phyloP scores from a whole-genome alignment of 768 basidiomycete genomes.

The Naganishia vaughanmartiniae region DNA sequence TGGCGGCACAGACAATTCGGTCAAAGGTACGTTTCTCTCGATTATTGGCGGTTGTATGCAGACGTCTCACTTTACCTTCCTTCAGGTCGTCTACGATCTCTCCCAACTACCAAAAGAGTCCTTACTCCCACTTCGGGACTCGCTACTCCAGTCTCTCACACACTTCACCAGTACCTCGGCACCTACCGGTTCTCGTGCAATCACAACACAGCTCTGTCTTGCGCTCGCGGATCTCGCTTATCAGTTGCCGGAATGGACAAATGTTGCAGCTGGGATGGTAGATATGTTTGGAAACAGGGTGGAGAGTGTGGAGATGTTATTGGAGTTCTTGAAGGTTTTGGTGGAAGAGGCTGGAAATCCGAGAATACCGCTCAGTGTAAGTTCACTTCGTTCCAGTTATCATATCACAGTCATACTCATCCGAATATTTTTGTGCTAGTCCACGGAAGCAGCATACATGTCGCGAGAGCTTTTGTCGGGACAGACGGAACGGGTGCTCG shows the following conservation, averaged over 20 bases:
- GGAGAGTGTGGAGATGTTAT: conserved; percentile 71
- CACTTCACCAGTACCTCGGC: conserved; percentile 56
- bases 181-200: conserved; percentile 71
- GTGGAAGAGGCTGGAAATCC: conserved; percentile 86
- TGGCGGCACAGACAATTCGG: conserved; percentile 94
- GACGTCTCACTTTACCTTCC: conserved; percentile 38
- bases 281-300: conserved; percentile 81
- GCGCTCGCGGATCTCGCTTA: conserved; percentile 86
- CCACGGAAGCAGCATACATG: conserved; percentile 16
- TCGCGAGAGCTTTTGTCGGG: conserved; percentile 22
- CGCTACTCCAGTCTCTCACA: conserved; percentile 72
- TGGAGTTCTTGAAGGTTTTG: conserved; percentile 85
- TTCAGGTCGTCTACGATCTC: conserved; percentile 90
- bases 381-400: conserved; percentile 46
- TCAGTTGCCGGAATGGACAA: conserved; percentile 80
- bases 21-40: conserved; percentile 67
- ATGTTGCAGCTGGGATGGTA: conserved; percentile 76
- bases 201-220: conserved; percentile 84
- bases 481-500: conserved; percentile 65
- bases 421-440: neutral
- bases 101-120: conserved; percentile 74
- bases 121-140: conserved; percentile 77
- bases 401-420: neutral
- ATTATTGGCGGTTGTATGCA: neutral
- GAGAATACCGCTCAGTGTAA: conserved; percentile 80